A percentile compares a stretch with the other conserved stretches of the same genome.
Conservation (phyloP, 306 rosid species). For the Abrus pulchellus region DNA sequence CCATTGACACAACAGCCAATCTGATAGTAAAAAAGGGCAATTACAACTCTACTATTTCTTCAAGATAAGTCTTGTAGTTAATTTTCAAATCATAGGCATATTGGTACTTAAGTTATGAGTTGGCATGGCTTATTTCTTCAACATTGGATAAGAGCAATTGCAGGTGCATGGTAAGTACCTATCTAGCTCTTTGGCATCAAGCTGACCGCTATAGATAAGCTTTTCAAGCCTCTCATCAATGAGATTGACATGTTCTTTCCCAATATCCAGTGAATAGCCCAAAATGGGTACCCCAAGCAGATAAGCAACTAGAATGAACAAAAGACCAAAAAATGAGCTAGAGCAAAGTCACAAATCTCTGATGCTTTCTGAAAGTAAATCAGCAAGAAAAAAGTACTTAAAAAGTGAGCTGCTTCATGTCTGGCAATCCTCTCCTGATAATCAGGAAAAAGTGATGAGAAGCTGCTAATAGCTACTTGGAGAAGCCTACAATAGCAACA, state of each 20-base stretch:
- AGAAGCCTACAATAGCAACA: conserved; percentile 75
- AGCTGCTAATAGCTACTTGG: conserved; percentile 91
- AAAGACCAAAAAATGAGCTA: conserved; percentile 34
- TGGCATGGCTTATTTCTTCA: not conserved
- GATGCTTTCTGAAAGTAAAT: conserved; percentile 21
- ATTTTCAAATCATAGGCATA: not conserved
- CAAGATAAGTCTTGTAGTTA: not conserved
- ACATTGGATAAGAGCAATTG: conserved; percentile 14
- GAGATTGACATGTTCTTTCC: conserved; percentile 97
- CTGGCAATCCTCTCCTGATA: conserved; percentile 92
- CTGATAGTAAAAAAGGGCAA: conserved; percentile 49
- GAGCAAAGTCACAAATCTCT: conserved; percentile 17
- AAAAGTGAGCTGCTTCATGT: conserved; percentile 97
- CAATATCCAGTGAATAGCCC: conserved; percentile 89
- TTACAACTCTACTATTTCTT: not conserved
- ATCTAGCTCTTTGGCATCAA: conserved; percentile 89
- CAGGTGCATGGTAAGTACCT: conserved; percentile 53
- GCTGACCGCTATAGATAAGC: conserved; percentile 87
- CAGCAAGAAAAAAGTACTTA: conserved; percentile 54
- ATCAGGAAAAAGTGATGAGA: conserved; percentile 89
- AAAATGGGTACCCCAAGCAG: conserved; percentile 89
- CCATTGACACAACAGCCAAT: conserved; percentile 94
- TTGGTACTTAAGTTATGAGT: conserved; percentile 7
- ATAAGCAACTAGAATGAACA: conserved; percentile 69
- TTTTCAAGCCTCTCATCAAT: conserved; percentile 85